Base-by-base conservation (phyloP, 1,284 basidiomycete genomes). In the Tetrapyrgos nigripes region DNA sequence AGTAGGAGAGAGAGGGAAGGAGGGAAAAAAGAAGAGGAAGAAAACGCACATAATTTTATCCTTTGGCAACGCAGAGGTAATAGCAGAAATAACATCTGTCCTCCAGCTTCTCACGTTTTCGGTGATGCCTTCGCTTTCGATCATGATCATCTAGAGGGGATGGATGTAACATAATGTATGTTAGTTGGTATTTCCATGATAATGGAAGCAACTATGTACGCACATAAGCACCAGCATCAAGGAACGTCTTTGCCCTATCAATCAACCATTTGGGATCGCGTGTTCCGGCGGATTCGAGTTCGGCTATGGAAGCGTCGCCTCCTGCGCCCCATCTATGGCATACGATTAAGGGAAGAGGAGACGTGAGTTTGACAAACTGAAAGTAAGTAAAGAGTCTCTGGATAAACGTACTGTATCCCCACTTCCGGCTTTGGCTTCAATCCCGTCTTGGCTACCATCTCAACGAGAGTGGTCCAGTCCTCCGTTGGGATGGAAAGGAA, bases 61-160 rank as follows among this genome's bases (percentile, higher is more conserved):
- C 29, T 72, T 70, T 3, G 78, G 79, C 4, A 82, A 70, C 6
- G 71, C 71, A 48, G 73, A 73, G 28, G 75, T 77, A 29, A 82
- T 75, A 6, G 74, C 72, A 17, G 78, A 79, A 51, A 82, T 79
- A 40, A 76, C 76, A 64, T 81, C 79, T 37, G 76, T 81, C 9
- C 77, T 71, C 75, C 75, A 78, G 23, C 60, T 66, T 44, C 70
- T 68, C 26, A 82, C 79, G 65, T 82, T 82, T 67, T 81, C 80
- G 0, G 79, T 82, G 57, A 82, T 80, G 13, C 79, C 78, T 55
- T 80, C 79, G 60, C 75, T 78, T 62, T 81, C 79, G 47, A 81
- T 82, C 78, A 79, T 79, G 53, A 80, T 74, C 71, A 78, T 79
- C 72, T 79, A 58, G 21, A 26, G 11, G 17, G 26, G 13, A 44